phyloP scores from a whole-genome alignment of 345 rosid species.

The Anacardium occidentale region DNA sequence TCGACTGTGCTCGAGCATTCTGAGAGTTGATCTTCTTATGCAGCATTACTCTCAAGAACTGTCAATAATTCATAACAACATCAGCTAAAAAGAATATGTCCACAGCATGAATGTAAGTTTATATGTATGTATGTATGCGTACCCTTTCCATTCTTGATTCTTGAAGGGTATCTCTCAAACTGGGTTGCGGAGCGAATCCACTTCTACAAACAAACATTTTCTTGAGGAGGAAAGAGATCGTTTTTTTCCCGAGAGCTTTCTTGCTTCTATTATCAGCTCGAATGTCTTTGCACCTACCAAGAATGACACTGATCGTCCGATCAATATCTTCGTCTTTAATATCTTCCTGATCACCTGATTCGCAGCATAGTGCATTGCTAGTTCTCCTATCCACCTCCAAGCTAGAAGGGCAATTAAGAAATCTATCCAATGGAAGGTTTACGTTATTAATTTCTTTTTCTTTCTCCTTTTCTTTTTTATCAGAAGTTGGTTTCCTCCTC shows the following conservation, averaged over 20 bases:
- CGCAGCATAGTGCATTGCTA: constrained; percentile 42
- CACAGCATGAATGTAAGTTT: too few relatives aligned
- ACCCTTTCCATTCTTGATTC: constrained; percentile 99
- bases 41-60: constrained; percentile 80
- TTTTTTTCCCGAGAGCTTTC: constrained; percentile 63
- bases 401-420: constrained; percentile 95
- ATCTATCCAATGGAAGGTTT: constrained; percentile 85
- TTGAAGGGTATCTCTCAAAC: constrained; percentile 69
- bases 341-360: constrained; percentile 30
- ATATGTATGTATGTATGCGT: constrained; percentile 2
- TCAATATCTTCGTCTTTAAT: constrained; percentile 73
- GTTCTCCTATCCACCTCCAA: constrained; percentile 83
- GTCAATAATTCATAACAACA: background rate
- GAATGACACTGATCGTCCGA: constrained; percentile 79
- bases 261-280: constrained; percentile 57
- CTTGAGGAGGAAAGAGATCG: constrained; percentile 73
- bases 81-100: too few relatives aligned
- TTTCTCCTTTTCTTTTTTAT: constrained; percentile 5
- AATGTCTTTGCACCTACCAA: constrained; percentile 87
- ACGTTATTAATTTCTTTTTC: constrained; percentile 42
- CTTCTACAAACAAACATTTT: constrained; percentile 74
- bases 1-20: constrained; percentile 48
- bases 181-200: constrained; percentile 68
- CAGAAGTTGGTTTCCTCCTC: constrained; percentile 46
- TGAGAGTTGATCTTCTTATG: constrained; percentile 72